A percentile compares a stretch with the other conserved stretches of the same genome.
These are phyloP conservation scores for Thielaviopsis cerberus DNA, from an alignment of 2,329 filamentous ascomycete genomes.

Conservation along the genomic window DNA sequence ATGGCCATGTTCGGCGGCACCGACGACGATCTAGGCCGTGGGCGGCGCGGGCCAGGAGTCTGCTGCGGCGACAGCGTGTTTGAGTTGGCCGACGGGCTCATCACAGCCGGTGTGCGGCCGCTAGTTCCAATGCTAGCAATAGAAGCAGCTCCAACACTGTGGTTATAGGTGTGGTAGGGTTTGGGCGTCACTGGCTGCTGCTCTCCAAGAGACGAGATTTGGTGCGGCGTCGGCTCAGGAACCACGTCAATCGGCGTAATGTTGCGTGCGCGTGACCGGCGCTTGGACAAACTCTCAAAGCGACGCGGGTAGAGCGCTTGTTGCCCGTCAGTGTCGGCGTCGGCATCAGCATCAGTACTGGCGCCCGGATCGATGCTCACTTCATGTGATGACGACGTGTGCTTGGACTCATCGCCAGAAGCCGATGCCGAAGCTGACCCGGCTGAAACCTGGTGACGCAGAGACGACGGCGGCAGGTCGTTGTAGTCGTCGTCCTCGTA, in stretches of 20 bases:
- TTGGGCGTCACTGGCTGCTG: constrained; percentile 1
- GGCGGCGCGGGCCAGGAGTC: constrained; percentile 1
- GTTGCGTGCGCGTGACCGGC: constrained; percentile 7
- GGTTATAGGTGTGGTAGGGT: neutral
- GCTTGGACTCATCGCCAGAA: neutral
- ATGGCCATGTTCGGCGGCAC: constrained; percentile 18
- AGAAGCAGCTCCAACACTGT: neutral
- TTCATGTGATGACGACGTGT: neutral
- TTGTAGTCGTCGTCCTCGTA: constrained; percentile 11
- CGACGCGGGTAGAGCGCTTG: neutral
- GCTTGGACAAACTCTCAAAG: neutral
- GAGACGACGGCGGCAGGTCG: neutral
- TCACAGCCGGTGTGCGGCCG: neutral
- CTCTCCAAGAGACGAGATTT: constrained; percentile 2
- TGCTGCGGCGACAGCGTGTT: constrained; percentile 3
- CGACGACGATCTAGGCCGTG: constrained; percentile 17
- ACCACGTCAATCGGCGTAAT: constrained; percentile 6
- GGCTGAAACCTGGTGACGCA: neutral
- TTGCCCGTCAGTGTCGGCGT: neutral
- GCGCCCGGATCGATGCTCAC: too few species aligned
- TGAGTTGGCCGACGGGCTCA: neutral
- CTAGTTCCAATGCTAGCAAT: neutral
- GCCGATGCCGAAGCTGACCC: neutral
- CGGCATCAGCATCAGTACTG: neutral
- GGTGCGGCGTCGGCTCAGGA: constrained; percentile 5